These are phyloP conservation scores for fission yeast (Schizosaccharomyces pombe) DNA, from an alignment of 805 yeast species.

Conservation along the genomic window DNA sequence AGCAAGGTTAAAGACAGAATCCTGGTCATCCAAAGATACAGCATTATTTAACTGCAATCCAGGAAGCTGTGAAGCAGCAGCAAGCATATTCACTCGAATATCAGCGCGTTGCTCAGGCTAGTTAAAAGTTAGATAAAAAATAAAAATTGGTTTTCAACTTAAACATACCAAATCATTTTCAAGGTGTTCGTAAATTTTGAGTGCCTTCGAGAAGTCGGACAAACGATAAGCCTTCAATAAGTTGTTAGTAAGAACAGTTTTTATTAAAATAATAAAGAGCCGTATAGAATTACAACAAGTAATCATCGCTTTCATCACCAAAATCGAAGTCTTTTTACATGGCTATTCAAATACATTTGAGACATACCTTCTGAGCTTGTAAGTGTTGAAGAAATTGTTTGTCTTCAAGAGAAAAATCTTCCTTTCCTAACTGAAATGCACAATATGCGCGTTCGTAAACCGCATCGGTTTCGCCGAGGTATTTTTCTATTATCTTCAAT, in stretches of 20 bases:
- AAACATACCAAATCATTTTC: not conserved
- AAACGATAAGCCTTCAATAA: not conserved
- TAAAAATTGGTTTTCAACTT: no score
- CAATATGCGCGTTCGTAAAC: not conserved
- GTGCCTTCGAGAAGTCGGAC: not conserved
- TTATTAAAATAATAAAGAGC: no score
- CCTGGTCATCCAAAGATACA: not conserved
- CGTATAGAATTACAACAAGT: no score
- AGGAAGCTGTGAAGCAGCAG: not conserved
- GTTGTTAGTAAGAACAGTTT: no score
- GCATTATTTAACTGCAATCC: not conserved
- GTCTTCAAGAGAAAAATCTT: not conserved
- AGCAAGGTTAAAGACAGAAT: not conserved
- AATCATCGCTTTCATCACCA: no score
- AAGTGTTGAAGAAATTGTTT: not conserved
- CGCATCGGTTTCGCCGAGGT: constrained; percentile 16
- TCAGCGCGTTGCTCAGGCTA: not conserved
- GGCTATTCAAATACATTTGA: not conserved
- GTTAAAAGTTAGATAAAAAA: not conserved
- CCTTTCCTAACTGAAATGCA: not conserved
- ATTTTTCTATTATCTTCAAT: constrained; percentile 18
- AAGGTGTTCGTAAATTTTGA: not conserved
- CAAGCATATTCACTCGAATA: not conserved
- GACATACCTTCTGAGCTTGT: not conserved
- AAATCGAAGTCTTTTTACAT: no score